These are phyloP conservation scores for Colletotrichum nymphaeae DNA, from an alignment of 2,329 filamentous ascomycete species.

Conservation along the genomic window DNA sequence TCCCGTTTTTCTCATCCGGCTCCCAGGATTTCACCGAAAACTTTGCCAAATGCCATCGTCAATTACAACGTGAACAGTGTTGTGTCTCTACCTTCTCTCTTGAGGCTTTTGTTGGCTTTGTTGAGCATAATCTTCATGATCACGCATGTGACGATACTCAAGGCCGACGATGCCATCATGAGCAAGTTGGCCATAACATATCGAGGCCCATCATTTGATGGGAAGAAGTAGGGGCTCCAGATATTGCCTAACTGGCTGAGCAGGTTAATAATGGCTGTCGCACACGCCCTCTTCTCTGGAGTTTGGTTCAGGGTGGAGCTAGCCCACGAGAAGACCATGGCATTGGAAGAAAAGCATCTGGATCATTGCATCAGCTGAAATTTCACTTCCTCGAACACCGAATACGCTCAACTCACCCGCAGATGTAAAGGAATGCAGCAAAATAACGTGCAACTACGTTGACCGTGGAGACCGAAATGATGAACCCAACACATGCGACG, in stretches of 20 bases:
- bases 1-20: too few species aligned
- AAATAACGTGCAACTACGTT: constrained; percentile 63
- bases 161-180: constrained; percentile 26
- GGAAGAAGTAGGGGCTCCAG: constrained; percentile 53
- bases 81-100: not conserved
- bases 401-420: constrained; percentile 1
- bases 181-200: constrained; percentile 44
- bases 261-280: constrained; percentile 49
- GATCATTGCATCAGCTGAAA: not conserved
- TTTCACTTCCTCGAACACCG: not conserved
- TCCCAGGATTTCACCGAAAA: too few species aligned
- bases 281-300: constrained; percentile 50
- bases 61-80: not conserved
- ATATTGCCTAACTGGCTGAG: constrained; percentile 51
- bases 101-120: constrained; percentile 14
- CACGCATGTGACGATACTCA: constrained; percentile 16
- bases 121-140: constrained; percentile 24
- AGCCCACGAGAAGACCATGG: constrained; percentile 46
- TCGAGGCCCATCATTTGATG: constrained; percentile 40
- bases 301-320: constrained; percentile 46
- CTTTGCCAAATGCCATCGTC: too few species aligned
- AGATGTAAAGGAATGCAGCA: constrained; percentile 43
- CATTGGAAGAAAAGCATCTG: not conserved
- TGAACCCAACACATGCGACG: constrained; percentile 66
- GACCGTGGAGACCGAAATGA: constrained; percentile 68